These are phyloP conservation scores for Alloteropsis semialata DNA, from an alignment of 176 grass and related monocot species.

Conservation along the genomic window DNA sequence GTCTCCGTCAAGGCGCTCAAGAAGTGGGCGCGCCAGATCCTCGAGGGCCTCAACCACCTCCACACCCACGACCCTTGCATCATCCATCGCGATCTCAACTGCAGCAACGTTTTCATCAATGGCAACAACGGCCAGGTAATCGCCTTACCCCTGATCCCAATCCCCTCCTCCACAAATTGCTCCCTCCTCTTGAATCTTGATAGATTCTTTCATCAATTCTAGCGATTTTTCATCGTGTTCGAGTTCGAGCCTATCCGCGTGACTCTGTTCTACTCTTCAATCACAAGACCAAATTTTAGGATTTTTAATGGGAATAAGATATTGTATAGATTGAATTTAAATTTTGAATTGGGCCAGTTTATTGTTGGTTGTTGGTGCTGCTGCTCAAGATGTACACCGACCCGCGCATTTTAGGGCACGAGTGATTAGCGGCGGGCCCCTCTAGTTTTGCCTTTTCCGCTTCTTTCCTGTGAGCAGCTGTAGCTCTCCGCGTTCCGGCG, in stretches of 20 bases:
- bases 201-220: background rate
- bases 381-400: conserved; percentile 4
- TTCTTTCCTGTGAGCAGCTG: conserved; percentile 38
- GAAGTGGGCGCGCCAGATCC: conserved; percentile 90
- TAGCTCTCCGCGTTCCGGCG: conserved; percentile 20
- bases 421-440: conserved; percentile 12
- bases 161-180: background rate
- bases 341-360: background rate
- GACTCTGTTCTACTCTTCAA: background rate
- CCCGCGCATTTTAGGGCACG: conserved; percentile 36
- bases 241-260: background rate
- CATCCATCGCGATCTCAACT: conserved; percentile 98
- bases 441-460: conserved; percentile 11
- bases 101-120: conserved; percentile 99
- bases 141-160: background rate
- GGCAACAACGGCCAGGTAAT: conserved; percentile 91
- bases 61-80: conserved; percentile 90
- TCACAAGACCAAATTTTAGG: too few species aligned
- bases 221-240: too few species aligned
- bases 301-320: too few species aligned
- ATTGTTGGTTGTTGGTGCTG: conserved; percentile 17
- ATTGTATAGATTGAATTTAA: background rate
- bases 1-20: conserved; percentile 91
- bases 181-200: background rate
- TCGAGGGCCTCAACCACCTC: conserved; percentile 77